Base-by-base conservation (phyloP, 2,329 filamentous ascomycete species). In the Pseudogymnoascus sp. region DNA sequence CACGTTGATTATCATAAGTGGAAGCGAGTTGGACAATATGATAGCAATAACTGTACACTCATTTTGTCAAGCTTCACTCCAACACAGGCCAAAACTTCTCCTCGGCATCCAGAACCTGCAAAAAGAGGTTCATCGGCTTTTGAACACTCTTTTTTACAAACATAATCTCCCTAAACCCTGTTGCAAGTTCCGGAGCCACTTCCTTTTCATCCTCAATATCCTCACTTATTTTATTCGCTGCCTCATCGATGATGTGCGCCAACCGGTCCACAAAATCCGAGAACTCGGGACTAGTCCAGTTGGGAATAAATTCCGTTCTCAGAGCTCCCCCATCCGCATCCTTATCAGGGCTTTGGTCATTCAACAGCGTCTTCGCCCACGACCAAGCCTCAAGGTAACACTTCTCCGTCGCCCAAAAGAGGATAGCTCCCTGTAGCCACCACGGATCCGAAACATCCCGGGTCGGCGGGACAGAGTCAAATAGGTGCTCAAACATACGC, bases 341-440 rank as follows among this genome's bases (percentile, higher is more conserved):
- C 1, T 68, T 66, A 15, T 75, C 71, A 41, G 70, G 66, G 4
- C 58, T 63, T 3, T 66, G 69, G 21, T 74, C 76, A 68, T 72
- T 74, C 4, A 71, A 29, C 12, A 36, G 44, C 25, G 29, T 65
- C 65, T 72, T 77, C 3, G 80, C 80, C 71, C 78, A 81, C 8
- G 75, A 77, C 85, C 85, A 88, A 10, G 84, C 80, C 39, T 81
- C 77, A 15, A 86, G 70, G 69, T 87, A 88, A 64, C 80, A 81
- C 55, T 79, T 84, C 74, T 93, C 89, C 1, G 87, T 91, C n/a
- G 84, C 85, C 85, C 88, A 92, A 25, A 92, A 81, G n/a, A 90
- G 80, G 2, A 90, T 81, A 65, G 90, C 78, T 5, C 86, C 87
- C 71, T 91, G 87, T 2, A 92, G 74, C 69, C 63, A 44, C 15